Percentiles rank a stretch among this genome's conserved stretches.
phyloP scores from a whole-genome alignment of 2,329 filamentous ascomycete genomes.

The Aspergillus phoenicis region DNA sequence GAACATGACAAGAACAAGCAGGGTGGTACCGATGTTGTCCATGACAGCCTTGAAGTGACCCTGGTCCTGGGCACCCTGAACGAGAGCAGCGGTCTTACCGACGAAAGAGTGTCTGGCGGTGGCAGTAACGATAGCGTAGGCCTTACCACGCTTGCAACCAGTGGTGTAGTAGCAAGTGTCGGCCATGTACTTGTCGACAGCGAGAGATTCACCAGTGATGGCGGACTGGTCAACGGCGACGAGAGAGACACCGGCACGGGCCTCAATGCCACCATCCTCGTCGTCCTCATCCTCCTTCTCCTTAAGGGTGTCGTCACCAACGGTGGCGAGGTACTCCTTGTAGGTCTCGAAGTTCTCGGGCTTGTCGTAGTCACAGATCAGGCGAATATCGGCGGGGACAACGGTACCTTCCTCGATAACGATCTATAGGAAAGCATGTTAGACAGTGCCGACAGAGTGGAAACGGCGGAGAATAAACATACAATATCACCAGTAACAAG shows the following conservation, averaged over 20 bases:
- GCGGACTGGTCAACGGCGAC: conserved; percentile 76
- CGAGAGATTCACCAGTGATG: conserved; percentile 78
- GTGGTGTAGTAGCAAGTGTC: conserved; percentile 78
- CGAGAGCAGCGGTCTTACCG: conserved; percentile 72
- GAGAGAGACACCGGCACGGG: conserved; percentile 65
- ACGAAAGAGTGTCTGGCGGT: conserved; percentile 74
- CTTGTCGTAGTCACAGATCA: conserved; percentile 72
- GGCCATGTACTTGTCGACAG: conserved; percentile 64
- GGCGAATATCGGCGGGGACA: conserved; percentile 68
- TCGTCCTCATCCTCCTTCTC: conserved; percentile 62
- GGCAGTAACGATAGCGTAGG: conserved; percentile 68
- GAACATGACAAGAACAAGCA: conserved; percentile 76
- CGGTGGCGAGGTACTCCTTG: conserved; percentile 64
- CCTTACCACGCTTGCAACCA: conserved; percentile 78
- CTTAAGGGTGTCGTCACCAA: conserved; percentile 62
- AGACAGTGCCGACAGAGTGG: background rate
- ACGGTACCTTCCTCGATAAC: conserved; percentile 72
- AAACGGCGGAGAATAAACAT: conserved; percentile 33
- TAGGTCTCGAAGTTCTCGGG: conserved; percentile 69
- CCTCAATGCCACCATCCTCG: conserved; percentile 55
- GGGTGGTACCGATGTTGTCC: conserved; percentile 75
- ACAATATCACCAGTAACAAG: conserved; percentile 76
- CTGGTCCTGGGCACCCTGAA: conserved; percentile 73
- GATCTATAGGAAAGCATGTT: conserved; percentile 46
- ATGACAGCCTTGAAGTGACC: conserved; percentile 83